A percentile compares a stretch with the other conserved stretches of the same genome.
These are phyloP conservation scores for Venturia oleaginea DNA, from an alignment of 2,329 filamentous ascomycete species.

Conservation along the genomic window DNA sequence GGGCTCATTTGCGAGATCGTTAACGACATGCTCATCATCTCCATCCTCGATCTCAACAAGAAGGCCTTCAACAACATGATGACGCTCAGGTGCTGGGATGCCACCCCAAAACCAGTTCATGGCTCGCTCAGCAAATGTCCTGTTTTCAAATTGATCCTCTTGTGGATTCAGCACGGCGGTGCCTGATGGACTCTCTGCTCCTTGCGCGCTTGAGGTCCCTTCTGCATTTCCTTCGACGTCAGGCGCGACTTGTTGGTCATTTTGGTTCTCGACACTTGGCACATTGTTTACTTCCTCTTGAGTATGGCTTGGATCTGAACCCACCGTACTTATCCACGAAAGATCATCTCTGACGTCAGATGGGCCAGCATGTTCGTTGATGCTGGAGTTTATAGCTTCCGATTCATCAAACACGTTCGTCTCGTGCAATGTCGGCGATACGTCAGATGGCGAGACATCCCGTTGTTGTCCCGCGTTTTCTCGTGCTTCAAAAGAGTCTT, in stretches of 20 bases:
- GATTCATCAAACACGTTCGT: not conserved
- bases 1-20: conserved; percentile 50
- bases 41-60: conserved; percentile 20
- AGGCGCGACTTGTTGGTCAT: not conserved
- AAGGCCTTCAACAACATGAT: conserved; percentile 17
- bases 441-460: not conserved
- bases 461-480: not conserved
- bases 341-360: conserved; percentile 1
- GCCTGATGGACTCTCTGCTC: not conserved
- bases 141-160: not conserved
- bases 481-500: not conserved
- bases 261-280: not conserved
- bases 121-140: conserved; percentile 22
- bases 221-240: not conserved
- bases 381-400: not conserved
- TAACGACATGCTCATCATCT: conserved; percentile 51
- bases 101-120: conserved; percentile 42
- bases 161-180: not conserved
- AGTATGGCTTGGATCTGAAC: not conserved
- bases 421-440: not conserved
- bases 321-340: conserved; percentile 12
- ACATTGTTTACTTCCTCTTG: not conserved
- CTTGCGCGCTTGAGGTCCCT: not conserved
- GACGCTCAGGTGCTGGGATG: conserved; percentile 19
- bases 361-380: not conserved